Evolutionary conservation across 495 filamentous ascomycete genomes (phyloP), one percentile per base, ranked within the genome.

Genomic region (Astrothelium macrocarpum): DNA sequence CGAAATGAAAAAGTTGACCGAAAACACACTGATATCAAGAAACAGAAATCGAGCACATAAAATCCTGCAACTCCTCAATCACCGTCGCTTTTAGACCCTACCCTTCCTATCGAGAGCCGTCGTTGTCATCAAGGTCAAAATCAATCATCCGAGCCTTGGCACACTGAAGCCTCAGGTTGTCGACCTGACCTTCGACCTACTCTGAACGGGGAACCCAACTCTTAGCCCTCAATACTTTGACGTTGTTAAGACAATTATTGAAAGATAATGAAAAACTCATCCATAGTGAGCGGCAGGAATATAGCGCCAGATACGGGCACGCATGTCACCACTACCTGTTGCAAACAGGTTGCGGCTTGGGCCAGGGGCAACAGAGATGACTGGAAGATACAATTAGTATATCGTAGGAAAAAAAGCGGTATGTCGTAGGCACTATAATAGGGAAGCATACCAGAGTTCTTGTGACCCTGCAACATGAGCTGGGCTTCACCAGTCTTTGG

Each of bases 311-410:
- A 78, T 78, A 36, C 76, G 61, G 14, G 76, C 76, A 45, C 74
- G 73, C 70, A 72, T 70, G 61, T 78, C 76, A 31, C 76, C 76
- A 59, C 75, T 77, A 59, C 76, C 76, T 18, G 76, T 78, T 9
- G 76, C 76, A 59, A 78, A 78, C 29, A 76, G 66, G 29, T 65
- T 67, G 53, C 73, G 75, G 0, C 39, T 66, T 16, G 76, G 76
- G 46, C 73, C 74, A 18, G 76, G 76, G 9, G 76, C 76, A 29
- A 78, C 76, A n/a, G 73, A 75, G 59, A 78, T 78, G 64, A 78
- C 76, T 76, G 59, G 18, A 63, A 32, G 31, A 20, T 42, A 18
- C 23, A 5, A 32, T 56, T 28, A 45, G 10, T 28, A 56, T 2
- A n/a, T n/a, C 49, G 25, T 5, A 20, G 36, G 32, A 29, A 29